Percentiles rank a stretch among this genome's conserved stretches.
phyloP scores from a whole-genome alignment of 306 rosid genomes.

The Luffa acutangula region DNA sequence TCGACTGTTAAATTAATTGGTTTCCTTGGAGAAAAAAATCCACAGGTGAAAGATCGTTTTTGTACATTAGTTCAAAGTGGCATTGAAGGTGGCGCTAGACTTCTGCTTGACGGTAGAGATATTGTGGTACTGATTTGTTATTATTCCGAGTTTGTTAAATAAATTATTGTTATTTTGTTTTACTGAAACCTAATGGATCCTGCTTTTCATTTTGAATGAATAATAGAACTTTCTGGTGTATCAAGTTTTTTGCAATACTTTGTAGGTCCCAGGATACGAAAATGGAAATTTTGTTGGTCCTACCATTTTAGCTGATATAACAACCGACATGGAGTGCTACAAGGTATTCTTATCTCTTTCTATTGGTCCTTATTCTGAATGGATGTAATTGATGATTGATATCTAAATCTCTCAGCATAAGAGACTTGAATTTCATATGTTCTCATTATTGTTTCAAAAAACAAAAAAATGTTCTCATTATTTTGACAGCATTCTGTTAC shows the following conservation, averaged over 20 bases:
- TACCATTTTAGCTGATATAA: slow-evolving; percentile 45
- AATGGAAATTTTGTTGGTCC: slow-evolving; percentile 62
- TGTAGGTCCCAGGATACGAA: slow-evolving; percentile 60
- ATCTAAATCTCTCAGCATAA: slow-evolving; percentile 13
- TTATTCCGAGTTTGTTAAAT: slow-evolving; percentile 5
- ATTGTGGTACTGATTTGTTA: slow-evolving; percentile 30
- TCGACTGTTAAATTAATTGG: background rate
- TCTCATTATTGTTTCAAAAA: background rate
- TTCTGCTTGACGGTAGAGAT: slow-evolving; percentile 57
- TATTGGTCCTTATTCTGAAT: background rate
- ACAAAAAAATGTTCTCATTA: background rate
- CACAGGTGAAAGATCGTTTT: slow-evolving; percentile 47
- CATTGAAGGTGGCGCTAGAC: slow-evolving; percentile 54
- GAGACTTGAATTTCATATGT: background rate
- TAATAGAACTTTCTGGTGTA: background rate
- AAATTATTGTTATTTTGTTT: background rate
- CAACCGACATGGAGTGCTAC: slow-evolving; percentile 60
- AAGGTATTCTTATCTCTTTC: slow-evolving; percentile 23
- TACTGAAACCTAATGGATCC: background rate
- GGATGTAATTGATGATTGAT: slow-evolving; percentile 5
- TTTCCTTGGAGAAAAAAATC: background rate
- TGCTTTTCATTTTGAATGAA: background rate
- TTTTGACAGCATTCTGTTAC: slow-evolving; percentile 16
- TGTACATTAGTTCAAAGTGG: slow-evolving; percentile 44
- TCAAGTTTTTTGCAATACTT: background rate